A percentile compares a stretch with the other conserved stretches of the same genome.
phyloP scores from a whole-genome alignment of 1,139 yeast genomes.

The Diutina pseudorugosa region DNA sequence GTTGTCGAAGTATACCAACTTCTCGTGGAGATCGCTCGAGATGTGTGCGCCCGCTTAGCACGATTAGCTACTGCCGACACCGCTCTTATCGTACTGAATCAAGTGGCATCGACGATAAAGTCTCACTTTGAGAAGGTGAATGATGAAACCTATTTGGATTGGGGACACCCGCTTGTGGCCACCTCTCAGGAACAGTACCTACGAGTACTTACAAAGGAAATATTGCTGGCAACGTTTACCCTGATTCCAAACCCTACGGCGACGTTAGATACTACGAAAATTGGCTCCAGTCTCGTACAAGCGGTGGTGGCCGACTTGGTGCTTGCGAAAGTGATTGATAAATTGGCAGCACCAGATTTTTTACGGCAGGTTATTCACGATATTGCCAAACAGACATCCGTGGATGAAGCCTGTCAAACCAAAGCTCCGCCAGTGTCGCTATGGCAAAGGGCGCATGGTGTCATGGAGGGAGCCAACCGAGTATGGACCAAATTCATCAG shows the following conservation, averaged over 20 bases:
- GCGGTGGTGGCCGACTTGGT: slow-evolving; percentile 25
- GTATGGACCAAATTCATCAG: slow-evolving; percentile 6
- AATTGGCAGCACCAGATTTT: slow-evolving; percentile 21
- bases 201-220: slow-evolving; percentile 14
- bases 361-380: slow-evolving; percentile 11
- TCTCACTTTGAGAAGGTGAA: slow-evolving; percentile 6
- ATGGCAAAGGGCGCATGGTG: neutral
- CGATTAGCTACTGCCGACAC: slow-evolving; percentile 8
- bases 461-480: slow-evolving; percentile 3
- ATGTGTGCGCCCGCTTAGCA: slow-evolving; percentile 7
- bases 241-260: slow-evolving; percentile 15
- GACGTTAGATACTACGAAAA: slow-evolving; percentile 6
- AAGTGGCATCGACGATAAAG: slow-evolving; percentile 10
- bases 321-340: slow-evolving; percentile 16
- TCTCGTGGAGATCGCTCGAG: neutral
- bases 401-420: neutral
- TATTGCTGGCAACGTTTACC: slow-evolving; percentile 14
- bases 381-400: neutral
- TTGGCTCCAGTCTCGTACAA: slow-evolving; percentile 18
- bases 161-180: neutral
- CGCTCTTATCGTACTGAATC: slow-evolving; percentile 7
- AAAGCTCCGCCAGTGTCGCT: neutral
- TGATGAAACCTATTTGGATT: neutral
- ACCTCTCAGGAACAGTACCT: slow-evolving; percentile 12
- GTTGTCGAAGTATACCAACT: slow-evolving; percentile 16